A percentile compares a stretch with the other conserved stretches of the same genome.
phyloP scores from a whole-genome alignment of 2,329 filamentous ascomycete species.

The Colletotrichum sublineola region DNA sequence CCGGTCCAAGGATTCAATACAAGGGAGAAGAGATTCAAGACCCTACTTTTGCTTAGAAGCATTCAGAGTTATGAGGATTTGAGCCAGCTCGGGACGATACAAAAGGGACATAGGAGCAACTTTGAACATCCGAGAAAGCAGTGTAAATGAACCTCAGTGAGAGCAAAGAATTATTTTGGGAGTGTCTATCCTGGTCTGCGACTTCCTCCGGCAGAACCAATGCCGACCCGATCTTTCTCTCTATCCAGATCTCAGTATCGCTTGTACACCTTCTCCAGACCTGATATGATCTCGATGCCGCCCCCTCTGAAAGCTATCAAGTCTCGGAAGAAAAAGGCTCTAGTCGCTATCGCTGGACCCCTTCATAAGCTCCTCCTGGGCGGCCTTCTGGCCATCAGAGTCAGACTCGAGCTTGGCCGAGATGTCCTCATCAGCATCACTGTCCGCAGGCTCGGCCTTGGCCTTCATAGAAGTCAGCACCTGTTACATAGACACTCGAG shows the following conservation, averaged over 20 bases:
- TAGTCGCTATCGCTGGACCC: constrained; percentile 3
- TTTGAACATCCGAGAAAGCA: background rate
- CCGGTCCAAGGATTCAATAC: background rate
- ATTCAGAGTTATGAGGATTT: too few species aligned
- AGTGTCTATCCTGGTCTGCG: background rate
- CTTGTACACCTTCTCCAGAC: too few species aligned
- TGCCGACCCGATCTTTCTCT: background rate
- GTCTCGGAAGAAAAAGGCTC: background rate
- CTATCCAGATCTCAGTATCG: background rate
- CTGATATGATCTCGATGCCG: background rate
- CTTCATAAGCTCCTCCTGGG: constrained; percentile 13
- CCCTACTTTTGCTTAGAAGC: background rate
- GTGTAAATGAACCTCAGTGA: background rate
- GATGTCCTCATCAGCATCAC: constrained; percentile 26
- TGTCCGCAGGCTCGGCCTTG: constrained; percentile 9
- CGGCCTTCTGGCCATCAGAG: constrained; percentile 29
- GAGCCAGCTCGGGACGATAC: background rate
- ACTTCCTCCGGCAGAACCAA: background rate
- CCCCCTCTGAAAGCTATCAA: background rate
- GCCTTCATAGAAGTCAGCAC: background rate
- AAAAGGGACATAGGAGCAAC: background rate
- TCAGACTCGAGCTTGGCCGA: constrained; percentile 31
- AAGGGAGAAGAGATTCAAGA: background rate
- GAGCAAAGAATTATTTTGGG: background rate
- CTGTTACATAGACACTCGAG: background rate